Evolutionary conservation across 495 filamentous ascomycete genomes (phyloP).

Genomic region (Penicillium coprophilum): DNA sequence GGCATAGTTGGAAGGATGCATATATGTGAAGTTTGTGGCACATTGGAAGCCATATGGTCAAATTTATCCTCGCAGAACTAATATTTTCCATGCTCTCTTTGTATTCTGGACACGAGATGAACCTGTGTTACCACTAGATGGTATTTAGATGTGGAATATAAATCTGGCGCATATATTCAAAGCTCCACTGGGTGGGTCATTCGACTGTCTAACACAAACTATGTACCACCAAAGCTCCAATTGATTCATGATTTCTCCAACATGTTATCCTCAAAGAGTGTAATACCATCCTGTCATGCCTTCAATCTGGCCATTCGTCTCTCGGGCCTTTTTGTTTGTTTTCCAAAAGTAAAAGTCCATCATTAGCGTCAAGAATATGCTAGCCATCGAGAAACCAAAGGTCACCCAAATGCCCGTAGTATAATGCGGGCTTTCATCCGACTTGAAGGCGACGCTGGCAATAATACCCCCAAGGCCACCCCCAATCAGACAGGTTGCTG

Average conservation of each 20-base stretch:
- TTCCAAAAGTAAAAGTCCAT: conserved; percentile 4
- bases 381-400: background rate
- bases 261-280: background rate
- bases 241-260: background rate
- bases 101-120: background rate
- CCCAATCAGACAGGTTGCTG: conserved; percentile 1
- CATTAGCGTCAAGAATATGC: background rate
- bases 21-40: background rate
- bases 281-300: conserved; percentile 1
- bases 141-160: background rate
- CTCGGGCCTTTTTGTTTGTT: background rate
- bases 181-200: background rate
- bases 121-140: background rate
- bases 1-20: conserved; percentile 1
- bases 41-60: too few species aligned
- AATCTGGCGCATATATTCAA: background rate
- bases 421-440: conserved; percentile 5
- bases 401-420: conserved; percentile 6
- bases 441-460: background rate
- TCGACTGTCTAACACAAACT: background rate
- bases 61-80: background rate
- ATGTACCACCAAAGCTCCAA: background rate
- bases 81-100: background rate
- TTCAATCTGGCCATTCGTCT: conserved; percentile 2
- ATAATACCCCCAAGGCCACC: conserved; percentile 1